Percentiles rank a stretch among this genome's conserved stretches.
These are phyloP conservation scores for Boletus edulis DNA, from an alignment of 768 basidiomycete genomes.

Conservation along the genomic window DNA sequence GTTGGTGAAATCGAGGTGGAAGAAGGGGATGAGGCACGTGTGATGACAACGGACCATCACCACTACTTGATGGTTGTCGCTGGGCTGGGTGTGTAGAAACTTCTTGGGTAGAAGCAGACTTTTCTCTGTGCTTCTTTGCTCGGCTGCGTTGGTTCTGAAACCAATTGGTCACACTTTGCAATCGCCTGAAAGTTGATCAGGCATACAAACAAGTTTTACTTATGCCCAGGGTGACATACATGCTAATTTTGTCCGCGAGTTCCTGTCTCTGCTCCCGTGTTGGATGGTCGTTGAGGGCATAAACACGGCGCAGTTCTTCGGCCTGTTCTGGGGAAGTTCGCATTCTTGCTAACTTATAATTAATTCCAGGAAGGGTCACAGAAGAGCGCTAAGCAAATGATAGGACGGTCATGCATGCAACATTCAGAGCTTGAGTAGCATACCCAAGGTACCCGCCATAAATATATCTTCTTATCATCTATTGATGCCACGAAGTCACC, in stretches of 20 bases:
- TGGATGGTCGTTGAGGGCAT: slow-evolving; percentile 66
- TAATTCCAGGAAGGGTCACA: too few species aligned
- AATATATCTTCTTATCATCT: too few species aligned
- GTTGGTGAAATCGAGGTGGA: slow-evolving; percentile 31
- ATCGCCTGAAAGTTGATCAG: slow-evolving; percentile 53
- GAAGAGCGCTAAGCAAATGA: too few species aligned
- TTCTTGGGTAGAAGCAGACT: slow-evolving; percentile 23
- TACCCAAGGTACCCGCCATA: too few species aligned
- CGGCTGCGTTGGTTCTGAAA: slow-evolving; percentile 29
- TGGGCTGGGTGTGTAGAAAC: slow-evolving; percentile 1
- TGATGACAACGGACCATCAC: slow-evolving; percentile 7
- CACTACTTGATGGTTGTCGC: background rate
- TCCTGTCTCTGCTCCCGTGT: slow-evolving; percentile 62
- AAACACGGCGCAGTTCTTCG: slow-evolving; percentile 66
- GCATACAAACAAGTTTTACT: slow-evolving; percentile 11
- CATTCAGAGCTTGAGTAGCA: too few species aligned
- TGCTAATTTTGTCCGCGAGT: slow-evolving; percentile 67
- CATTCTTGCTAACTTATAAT: slow-evolving; percentile 38
- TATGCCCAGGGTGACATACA: slow-evolving; percentile 49
- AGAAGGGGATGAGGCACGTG: too few species aligned
- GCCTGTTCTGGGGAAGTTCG: slow-evolving; percentile 63
- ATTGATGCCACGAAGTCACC: too few species aligned
- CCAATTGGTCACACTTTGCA: slow-evolving; percentile 60
- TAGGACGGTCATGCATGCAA: too few species aligned
- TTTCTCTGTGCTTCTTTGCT: too few species aligned